These are phyloP conservation scores for Rhynchosporium agropyri DNA, from an alignment of 2,329 filamentous ascomycete species.

Conservation along the genomic window DNA sequence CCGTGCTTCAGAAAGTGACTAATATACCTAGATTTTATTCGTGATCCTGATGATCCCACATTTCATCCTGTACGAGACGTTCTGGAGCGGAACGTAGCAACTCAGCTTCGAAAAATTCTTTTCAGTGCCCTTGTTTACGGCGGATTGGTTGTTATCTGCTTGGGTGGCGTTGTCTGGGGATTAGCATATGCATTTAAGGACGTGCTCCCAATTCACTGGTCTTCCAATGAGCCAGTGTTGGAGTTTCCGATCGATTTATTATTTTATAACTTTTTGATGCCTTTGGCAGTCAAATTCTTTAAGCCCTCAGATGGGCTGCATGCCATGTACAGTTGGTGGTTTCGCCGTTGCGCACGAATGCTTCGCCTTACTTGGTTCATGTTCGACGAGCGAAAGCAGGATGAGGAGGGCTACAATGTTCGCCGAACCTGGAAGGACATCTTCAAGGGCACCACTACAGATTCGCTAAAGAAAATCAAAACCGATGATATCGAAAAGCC, in stretches of 20 bases:
- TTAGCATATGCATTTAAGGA: slow-evolving; percentile 67
- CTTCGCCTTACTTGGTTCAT: slow-evolving; percentile 89
- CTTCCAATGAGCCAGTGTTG: slow-evolving; percentile 85
- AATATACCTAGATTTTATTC: slow-evolving; percentile 76
- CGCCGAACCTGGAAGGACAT: slow-evolving; percentile 62
- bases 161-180: slow-evolving; percentile 96
- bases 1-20: slow-evolving; percentile 34
- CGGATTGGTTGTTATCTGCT: slow-evolving; percentile 85
- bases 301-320: slow-evolving; percentile 84
- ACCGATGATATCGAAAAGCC: slow-evolving; percentile 41
- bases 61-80: slow-evolving; percentile 98
- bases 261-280: slow-evolving; percentile 97
- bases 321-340: slow-evolving; percentile 94
- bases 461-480: slow-evolving; percentile 27
- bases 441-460: slow-evolving; percentile 48
- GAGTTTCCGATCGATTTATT: slow-evolving; percentile 94
- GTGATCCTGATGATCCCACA: slow-evolving; percentile 96
- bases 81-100: slow-evolving; percentile 86
- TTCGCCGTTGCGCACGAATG: slow-evolving; percentile 77
- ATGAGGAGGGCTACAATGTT: slow-evolving; percentile 76
- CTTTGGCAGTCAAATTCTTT: slow-evolving; percentile 79
- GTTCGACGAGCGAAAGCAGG: slow-evolving; percentile 77
- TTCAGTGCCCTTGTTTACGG: slow-evolving; percentile 97
- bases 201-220: slow-evolving; percentile 90
- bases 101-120: slow-evolving; percentile 91